phyloP scores from a whole-genome alignment of 164 flowering plant species.

The Warburgia ugandensis region DNA sequence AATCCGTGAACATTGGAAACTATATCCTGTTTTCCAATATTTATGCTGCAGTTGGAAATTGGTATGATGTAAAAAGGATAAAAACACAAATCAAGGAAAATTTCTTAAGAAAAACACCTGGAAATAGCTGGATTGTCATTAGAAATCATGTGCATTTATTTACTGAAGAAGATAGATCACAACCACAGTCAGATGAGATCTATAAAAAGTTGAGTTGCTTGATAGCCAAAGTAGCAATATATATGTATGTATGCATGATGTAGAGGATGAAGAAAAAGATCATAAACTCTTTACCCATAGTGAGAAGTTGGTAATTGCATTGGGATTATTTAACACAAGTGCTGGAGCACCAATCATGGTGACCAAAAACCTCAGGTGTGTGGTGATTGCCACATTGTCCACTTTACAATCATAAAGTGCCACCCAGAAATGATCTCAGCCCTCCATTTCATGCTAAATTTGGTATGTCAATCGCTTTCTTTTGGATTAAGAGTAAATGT shows the following conservation, averaged over 20 bases:
- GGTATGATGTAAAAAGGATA: constrained; percentile 48
- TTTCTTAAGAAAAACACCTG: constrained; percentile 41
- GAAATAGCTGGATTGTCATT: constrained; percentile 58
- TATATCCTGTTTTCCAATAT: constrained; percentile 47
- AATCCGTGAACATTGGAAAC: constrained; percentile 46
- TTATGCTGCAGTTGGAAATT: constrained; percentile 46
- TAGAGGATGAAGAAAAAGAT: constrained; percentile 63
- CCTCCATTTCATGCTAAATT: no score
- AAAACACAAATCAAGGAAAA: constrained; percentile 21
- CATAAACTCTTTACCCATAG: constrained; percentile 38
- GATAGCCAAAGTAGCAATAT: constrained; percentile 41
- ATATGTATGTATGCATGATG: constrained; percentile 73
- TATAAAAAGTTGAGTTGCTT: constrained; percentile 37
- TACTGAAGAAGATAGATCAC: constrained; percentile 63
- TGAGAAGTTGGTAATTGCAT: constrained; percentile 62
- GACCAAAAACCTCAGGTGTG: constrained; percentile 62
- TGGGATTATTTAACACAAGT: constrained; percentile 51
- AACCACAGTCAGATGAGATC: constrained; percentile 44
- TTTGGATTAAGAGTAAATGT: no score
- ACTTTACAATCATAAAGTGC: no score
- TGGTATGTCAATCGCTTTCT: no score
- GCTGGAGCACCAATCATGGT: constrained; percentile 56
- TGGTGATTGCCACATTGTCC: constrained; percentile 55
- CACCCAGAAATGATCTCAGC: no score
- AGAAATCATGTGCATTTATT: constrained; percentile 53